phyloP scores from a whole-genome alignment of 75 land plant species.

The Pinus albicaulis region DNA sequence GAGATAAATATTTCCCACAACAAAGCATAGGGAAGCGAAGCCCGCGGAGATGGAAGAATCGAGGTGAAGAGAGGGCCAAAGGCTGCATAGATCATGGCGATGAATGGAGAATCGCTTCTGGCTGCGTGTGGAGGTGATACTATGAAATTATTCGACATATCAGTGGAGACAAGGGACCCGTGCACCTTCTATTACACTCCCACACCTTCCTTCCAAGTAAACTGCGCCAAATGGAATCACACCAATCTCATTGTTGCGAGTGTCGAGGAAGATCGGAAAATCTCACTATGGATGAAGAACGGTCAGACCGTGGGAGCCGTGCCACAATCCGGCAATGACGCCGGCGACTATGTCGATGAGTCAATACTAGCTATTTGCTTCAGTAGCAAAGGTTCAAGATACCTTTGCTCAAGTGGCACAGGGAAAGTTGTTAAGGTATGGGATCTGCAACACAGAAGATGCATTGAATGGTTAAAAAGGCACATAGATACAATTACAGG shows the following conservation, averaged over 20 bases:
- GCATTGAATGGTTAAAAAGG: too few species aligned
- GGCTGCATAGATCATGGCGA: neutral
- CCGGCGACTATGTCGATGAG: constrained; percentile 74
- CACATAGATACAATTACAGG: too few species aligned
- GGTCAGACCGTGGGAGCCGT: constrained; percentile 72
- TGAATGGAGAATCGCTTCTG: constrained; percentile 23
- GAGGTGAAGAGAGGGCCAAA: too few species aligned
- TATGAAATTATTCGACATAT: constrained; percentile 83
- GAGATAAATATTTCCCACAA: too few species aligned
- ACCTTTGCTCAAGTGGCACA: too few species aligned
- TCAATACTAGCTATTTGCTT: too few species aligned
- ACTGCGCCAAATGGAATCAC: constrained; percentile 94
- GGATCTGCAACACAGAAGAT: too few species aligned
- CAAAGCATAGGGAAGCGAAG: too few species aligned
- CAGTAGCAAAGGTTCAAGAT: too few species aligned
- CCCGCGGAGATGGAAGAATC: too few species aligned
- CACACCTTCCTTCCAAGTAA: constrained; percentile 65
- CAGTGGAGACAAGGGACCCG: constrained; percentile 66
- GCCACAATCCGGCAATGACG: constrained; percentile 47
- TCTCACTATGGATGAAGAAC: constrained; percentile 84
- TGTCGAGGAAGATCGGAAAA: constrained; percentile 91
- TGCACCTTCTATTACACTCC: constrained; percentile 74
- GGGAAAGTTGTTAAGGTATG: too few species aligned
- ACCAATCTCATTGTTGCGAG: constrained; percentile 96
- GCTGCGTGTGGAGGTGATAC: constrained; percentile 94